Conservation (phyloP, 129 eudicot genomes). For the Pseudognaphalium luteoalbum region DNA sequence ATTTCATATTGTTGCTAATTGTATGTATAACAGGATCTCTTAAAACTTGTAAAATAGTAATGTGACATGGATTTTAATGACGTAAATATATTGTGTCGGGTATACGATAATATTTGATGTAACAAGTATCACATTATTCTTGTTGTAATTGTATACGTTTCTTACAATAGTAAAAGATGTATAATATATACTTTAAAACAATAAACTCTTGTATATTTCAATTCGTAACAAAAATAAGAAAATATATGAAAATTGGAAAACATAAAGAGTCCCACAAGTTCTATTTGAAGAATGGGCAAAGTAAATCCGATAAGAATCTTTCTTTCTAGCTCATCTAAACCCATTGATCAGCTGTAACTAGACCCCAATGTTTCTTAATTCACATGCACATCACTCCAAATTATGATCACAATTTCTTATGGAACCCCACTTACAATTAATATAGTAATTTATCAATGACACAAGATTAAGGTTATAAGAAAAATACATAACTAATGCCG, state of each 20-base stretch:
- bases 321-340: constrained; percentile 46
- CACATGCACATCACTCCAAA: constrained; percentile 50
- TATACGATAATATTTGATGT: too few relatives aligned
- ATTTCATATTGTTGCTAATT: too few relatives aligned
- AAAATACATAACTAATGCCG: not conserved
- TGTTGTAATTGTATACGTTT: too few relatives aligned
- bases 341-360: constrained; percentile 47
- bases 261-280: constrained; percentile 28
- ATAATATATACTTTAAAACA: too few relatives aligned
- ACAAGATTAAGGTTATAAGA: not conserved
- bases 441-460: constrained; percentile 12
- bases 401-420: constrained; percentile 14
- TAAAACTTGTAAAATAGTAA: too few relatives aligned
- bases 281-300: constrained; percentile 35
- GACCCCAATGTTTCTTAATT: constrained; percentile 40
- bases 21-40: too few relatives aligned
- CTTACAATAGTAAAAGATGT: too few relatives aligned
- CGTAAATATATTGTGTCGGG: too few relatives aligned
- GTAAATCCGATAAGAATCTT: constrained; percentile 57
- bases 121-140: too few relatives aligned
- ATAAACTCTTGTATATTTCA: too few relatives aligned
- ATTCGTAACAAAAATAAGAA: not conserved
- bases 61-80: too few relatives aligned
- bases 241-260: not conserved
- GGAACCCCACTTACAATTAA: constrained; percentile 23